Evolutionary conservation across 371 early-diverging fungal genomes (phyloP), one percentile per base, ranked within the genome.

Genomic region (Thermomucor indicae-seudaticae): DNA sequence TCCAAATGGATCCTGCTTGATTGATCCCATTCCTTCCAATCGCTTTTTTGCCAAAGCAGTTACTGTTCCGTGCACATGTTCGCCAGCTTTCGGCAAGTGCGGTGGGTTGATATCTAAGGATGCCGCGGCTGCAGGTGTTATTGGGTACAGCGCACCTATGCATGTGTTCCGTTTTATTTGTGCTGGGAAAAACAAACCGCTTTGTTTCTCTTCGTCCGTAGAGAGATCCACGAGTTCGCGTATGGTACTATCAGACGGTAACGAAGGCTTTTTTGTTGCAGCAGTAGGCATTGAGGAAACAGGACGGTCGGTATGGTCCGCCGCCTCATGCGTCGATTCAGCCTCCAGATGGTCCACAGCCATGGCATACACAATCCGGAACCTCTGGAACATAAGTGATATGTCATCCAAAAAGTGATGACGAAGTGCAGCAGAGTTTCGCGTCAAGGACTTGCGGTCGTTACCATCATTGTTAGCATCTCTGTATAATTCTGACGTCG

Each of bases 1-100:
- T 6, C 71, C 81, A 23, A 70, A 75, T 7, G 74, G 66, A 43
- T 82, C 75, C 47, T 81, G 71, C 27, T 70, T 64, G 19, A 81
- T 67, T 11, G 71, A 60, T 12, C 59, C 37, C 49, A 81, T 58
- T 27, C 75, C 60, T 20, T 64, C 62, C 24, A 79, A 55, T 11
- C 75, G 68, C 14, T 49, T 60, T 32, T 65, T 67, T 4, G 73
- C 58, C 5, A 68, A 43, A 0, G 61, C 41, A 3, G 65, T 51
- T n/a, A 43, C 24, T n/a, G n/a, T n/a, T n/a, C n/a, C n/a, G 1
- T 47, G 47, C 7, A 34, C 22, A 12, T 43, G 14, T 17, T 35
- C 29, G 24, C 31, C 35, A n/a, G 37, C 14, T 25, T 39, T 37
- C 53, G 3, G 10, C 17, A 11, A 19, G 28, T 24, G 14, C 8